phyloP scores from a whole-genome alignment of 768 basidiomycete species.

The Auricularia sp. region DNA sequence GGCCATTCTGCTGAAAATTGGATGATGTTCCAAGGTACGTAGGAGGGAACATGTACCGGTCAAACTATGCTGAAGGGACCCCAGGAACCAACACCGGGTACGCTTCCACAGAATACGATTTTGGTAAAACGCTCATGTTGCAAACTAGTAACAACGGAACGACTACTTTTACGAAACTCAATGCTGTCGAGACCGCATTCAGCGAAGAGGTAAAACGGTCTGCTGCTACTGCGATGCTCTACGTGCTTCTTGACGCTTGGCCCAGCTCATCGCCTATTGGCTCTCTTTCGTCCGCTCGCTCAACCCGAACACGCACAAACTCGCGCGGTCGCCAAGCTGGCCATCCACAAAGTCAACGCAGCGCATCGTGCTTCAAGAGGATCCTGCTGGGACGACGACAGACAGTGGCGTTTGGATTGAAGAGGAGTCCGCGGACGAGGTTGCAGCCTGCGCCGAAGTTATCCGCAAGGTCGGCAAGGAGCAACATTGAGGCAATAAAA shows the following conservation, averaged over 20 bases:
- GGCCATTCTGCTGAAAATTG: conserved; percentile 52
- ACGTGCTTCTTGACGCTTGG: not conserved
- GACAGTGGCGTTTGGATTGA: conserved; percentile 35
- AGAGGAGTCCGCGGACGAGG: conserved; percentile 27
- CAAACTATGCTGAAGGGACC: conserved; percentile 14
- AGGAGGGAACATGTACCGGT: not conserved
- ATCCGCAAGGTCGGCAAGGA: conserved; percentile 22
- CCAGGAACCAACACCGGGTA: conserved; percentile 51
- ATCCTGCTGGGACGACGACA: conserved; percentile 17
- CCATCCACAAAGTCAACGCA: conserved; percentile 21
- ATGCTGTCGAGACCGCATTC: conserved; percentile 38
- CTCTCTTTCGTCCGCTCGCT: conserved; percentile 51
- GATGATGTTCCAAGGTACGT: conserved; percentile 36
- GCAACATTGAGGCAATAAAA: conserved; percentile 22
- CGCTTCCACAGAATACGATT: conserved; percentile 3
- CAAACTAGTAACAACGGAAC: conserved; percentile 39
- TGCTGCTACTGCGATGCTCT: conserved; percentile 40
- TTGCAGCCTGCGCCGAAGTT: conserved; percentile 28
- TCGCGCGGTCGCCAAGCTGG: conserved; percentile 43
- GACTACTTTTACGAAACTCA: conserved; percentile 36
- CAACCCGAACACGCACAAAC: conserved; percentile 46
- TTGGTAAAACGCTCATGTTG: conserved; percentile 6
- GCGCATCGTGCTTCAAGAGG: conserved; percentile 38
- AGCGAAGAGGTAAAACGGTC: conserved; percentile 33
- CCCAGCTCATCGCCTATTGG: conserved; percentile 5